A percentile compares a stretch with the other conserved stretches of the same genome.
Conservation (phyloP, 495 filamentous ascomycete genomes). For the Penicillium verhagenii region DNA sequence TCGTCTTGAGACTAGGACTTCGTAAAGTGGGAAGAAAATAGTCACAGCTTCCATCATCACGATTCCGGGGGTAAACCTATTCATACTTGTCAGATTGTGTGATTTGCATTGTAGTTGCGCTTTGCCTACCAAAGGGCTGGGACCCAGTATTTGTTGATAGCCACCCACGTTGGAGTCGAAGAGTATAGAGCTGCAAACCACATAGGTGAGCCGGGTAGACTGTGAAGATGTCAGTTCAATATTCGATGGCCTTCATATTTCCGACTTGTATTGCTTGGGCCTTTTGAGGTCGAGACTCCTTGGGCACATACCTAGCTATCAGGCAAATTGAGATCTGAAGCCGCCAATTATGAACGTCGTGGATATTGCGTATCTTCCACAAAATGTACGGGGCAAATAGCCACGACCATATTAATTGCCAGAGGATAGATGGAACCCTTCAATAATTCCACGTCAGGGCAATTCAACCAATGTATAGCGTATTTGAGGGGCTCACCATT, state of each 20-base stretch:
- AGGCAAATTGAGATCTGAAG: slow-evolving; percentile 55
- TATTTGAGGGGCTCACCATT: slow-evolving; percentile 42
- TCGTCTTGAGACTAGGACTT: slow-evolving; percentile 39
- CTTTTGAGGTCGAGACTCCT: neutral
- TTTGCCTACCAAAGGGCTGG: slow-evolving; percentile 49
- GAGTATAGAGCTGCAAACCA: slow-evolving; percentile 58
- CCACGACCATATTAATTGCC: slow-evolving; percentile 61
- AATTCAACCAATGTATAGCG: slow-evolving; percentile 1
- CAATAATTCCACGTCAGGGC: slow-evolving; percentile 5
- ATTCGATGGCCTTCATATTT: slow-evolving; percentile 3
- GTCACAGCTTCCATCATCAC: slow-evolving; percentile 44
- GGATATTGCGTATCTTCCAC: slow-evolving; percentile 40
- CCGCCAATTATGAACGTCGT: slow-evolving; percentile 59
- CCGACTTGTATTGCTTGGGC: neutral
- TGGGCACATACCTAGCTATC: slow-evolving; percentile 46
- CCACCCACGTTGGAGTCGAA: slow-evolving; percentile 37
- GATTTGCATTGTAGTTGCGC: neutral
- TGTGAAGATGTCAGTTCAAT: slow-evolving; percentile 15
- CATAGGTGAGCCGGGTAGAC: slow-evolving; percentile 57
- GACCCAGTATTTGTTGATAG: slow-evolving; percentile 49
- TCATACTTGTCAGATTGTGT: slow-evolving; percentile 2
- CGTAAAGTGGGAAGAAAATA: slow-evolving; percentile 45
- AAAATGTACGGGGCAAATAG: slow-evolving; percentile 43
- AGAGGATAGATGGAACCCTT: slow-evolving; percentile 57
- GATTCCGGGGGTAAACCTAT: slow-evolving; percentile 49